phyloP scores from a whole-genome alignment of 2,329 filamentous ascomycete species.

The Myriosclerotinia duriaeana region DNA sequence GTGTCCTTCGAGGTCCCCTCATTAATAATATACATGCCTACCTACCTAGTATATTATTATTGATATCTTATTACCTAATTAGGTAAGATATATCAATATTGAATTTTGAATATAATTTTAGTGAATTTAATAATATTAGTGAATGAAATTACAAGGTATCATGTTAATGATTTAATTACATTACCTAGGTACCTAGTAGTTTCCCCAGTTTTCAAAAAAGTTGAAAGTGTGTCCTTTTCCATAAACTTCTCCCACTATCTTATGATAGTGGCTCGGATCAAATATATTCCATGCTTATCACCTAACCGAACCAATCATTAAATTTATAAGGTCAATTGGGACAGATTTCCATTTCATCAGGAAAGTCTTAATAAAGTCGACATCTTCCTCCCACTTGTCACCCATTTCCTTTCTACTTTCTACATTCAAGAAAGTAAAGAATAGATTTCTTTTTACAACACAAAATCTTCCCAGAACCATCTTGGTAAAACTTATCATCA shows the following conservation, averaged over 20 bases:
- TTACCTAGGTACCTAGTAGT: too few species aligned
- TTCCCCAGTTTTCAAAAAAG: neutral
- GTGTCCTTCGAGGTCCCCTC: too few species aligned
- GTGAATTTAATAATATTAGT: too few species aligned
- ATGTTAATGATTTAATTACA: neutral
- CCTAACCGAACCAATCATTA: slow-evolving; percentile 33
- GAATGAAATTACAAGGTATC: too few species aligned
- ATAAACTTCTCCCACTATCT: slow-evolving; percentile 9
- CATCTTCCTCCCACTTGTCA: slow-evolving; percentile 7
- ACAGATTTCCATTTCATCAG: slow-evolving; percentile 36
- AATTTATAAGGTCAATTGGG: slow-evolving; percentile 27
- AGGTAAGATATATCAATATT: too few species aligned
- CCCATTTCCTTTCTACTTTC: slow-evolving; percentile 10
- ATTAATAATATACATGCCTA: too few species aligned
- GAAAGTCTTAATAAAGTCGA: slow-evolving; percentile 25
- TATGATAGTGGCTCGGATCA: slow-evolving; percentile 11
- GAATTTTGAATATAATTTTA: too few species aligned
- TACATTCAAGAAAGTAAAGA: neutral
- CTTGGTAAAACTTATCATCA: slow-evolving; percentile 43
- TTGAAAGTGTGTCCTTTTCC: slow-evolving; percentile 23
- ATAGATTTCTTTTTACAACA: slow-evolving; percentile 19
- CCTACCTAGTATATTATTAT: too few species aligned
- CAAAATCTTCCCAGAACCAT: slow-evolving; percentile 17
- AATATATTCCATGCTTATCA: slow-evolving; percentile 5
- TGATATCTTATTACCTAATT: too few species aligned